Conservation (phyloP, 2,329 filamentous ascomycete species). For the Chalaropsis ovoidea region DNA sequence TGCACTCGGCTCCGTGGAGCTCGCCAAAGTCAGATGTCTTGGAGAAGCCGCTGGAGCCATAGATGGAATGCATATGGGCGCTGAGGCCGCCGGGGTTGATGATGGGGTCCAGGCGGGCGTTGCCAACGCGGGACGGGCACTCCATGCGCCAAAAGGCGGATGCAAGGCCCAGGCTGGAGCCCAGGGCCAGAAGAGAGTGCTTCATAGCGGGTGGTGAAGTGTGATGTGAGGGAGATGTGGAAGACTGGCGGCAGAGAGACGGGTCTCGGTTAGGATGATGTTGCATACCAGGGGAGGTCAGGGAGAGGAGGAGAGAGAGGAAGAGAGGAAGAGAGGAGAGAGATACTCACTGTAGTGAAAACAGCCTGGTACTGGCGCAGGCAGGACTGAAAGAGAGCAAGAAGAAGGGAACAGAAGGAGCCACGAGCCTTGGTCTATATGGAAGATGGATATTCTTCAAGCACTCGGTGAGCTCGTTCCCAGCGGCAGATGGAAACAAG, state of each 20-base stretch:
- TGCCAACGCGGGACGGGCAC: slow-evolving; percentile 59
- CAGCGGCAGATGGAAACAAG: neutral
- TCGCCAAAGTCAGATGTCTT: slow-evolving; percentile 45
- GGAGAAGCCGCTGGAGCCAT: slow-evolving; percentile 46
- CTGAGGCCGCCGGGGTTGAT: slow-evolving; percentile 51
- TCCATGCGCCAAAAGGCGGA: slow-evolving; percentile 84
- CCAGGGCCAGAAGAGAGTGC: slow-evolving; percentile 31
- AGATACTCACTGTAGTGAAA: slow-evolving; percentile 3
- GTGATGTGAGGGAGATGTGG: neutral
- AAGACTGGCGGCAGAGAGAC: neutral
- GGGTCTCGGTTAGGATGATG: neutral
- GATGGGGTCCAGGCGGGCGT: slow-evolving; percentile 69
- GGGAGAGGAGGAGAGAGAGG: neutral
- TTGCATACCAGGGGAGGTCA: neutral
- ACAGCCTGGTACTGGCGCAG: neutral
- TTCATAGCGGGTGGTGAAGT: slow-evolving; percentile 30
- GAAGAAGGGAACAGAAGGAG: neutral
- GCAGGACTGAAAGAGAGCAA: neutral
- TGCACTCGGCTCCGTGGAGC: slow-evolving; percentile 57
- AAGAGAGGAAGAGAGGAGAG: neutral
- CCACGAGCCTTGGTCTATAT: slow-evolving; percentile 13
- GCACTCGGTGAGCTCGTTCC: slow-evolving; percentile 4
- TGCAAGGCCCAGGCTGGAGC: slow-evolving; percentile 34
- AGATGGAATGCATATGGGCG: slow-evolving; percentile 62
- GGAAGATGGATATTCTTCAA: slow-evolving; percentile 1